Evolutionary conservation across 768 basidiomycete genomes (phyloP).

Genomic region (Termitomyces eurrhizus): DNA sequence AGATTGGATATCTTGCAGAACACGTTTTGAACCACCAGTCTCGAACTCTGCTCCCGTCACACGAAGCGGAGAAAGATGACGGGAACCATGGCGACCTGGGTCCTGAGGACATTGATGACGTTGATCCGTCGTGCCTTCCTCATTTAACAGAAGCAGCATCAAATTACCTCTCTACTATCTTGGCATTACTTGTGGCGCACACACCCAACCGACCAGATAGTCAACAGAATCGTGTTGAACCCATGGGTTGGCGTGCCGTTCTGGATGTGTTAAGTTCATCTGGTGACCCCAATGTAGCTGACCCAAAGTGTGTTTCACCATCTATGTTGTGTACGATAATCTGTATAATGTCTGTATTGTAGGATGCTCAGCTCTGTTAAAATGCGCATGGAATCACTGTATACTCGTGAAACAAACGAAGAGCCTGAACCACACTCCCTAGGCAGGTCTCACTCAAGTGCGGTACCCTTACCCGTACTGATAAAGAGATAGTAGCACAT

Average conservation of each 20-base stretch:
- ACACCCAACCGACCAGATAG: conserved; percentile 52
- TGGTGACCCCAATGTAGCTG: conserved; percentile 29
- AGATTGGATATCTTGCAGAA: conserved; percentile 48
- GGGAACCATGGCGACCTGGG: conserved; percentile 3
- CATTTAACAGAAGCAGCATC: conserved; percentile 41
- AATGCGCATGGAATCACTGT: conserved; percentile 17
- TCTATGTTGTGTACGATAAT: background rate
- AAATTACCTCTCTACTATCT: conserved; percentile 43
- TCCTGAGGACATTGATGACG: conserved; percentile 17
- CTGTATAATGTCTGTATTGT: conserved; percentile 3
- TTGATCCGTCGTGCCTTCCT: conserved; percentile 27
- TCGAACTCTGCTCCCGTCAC: conserved; percentile 13
- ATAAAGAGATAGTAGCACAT: conserved; percentile 10
- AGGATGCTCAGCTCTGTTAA: conserved; percentile 20
- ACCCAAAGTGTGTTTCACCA: conserved; percentile 31
- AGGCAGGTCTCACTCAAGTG: conserved; percentile 9
- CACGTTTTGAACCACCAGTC: conserved; percentile 26
- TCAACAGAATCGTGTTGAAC: conserved; percentile 60
- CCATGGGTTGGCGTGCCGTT: conserved; percentile 63
- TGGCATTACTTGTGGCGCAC: conserved; percentile 53
- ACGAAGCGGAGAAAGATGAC: background rate
- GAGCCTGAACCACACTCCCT: conserved; percentile 1
- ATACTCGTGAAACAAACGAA: background rate
- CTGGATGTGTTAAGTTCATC: conserved; percentile 46
- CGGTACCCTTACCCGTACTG: background rate